Percentiles rank a stretch among this genome's conserved stretches.
These are phyloP conservation scores for Eruca vesicaria DNA, from an alignment of 441 rosid species.

Conservation along the genomic window DNA sequence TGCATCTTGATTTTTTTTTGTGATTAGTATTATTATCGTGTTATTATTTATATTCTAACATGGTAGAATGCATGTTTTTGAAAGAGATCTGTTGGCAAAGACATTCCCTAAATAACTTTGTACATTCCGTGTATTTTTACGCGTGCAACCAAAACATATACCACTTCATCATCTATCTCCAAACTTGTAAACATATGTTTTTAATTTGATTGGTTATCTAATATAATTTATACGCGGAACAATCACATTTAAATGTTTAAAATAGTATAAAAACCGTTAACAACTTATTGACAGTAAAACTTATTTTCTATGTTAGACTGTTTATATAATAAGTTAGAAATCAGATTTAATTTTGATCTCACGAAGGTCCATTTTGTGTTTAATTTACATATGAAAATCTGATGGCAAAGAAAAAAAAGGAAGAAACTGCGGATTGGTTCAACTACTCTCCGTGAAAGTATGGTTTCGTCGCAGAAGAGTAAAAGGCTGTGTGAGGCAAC, in stretches of 20 bases:
- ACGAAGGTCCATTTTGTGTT: neutral
- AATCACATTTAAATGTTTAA: neutral
- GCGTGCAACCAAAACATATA: neutral
- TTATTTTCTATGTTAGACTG: neutral
- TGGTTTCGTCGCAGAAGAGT: constrained; percentile 11
- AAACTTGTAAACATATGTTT: neutral
- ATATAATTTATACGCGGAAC: neutral
- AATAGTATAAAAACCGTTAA: too few species aligned
- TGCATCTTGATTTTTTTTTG: neutral
- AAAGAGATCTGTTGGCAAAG: neutral
- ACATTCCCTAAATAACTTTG: neutral
- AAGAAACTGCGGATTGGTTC: constrained; percentile 16
- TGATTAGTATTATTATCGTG: neutral
- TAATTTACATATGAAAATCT: neutral
- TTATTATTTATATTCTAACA: neutral
- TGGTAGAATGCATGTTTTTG: neutral
- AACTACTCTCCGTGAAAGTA: constrained; percentile 13
- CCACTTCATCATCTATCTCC: neutral
- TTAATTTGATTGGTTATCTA: neutral
- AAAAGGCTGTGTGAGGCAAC: constrained; percentile 8
- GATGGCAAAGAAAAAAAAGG: neutral
- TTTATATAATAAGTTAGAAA: neutral
- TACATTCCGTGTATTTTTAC: neutral
- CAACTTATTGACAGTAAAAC: too few species aligned
- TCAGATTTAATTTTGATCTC: neutral